Base-by-base conservation (phyloP, 2,329 filamentous ascomycete species). In the Diplocarpon rosae region DNA sequence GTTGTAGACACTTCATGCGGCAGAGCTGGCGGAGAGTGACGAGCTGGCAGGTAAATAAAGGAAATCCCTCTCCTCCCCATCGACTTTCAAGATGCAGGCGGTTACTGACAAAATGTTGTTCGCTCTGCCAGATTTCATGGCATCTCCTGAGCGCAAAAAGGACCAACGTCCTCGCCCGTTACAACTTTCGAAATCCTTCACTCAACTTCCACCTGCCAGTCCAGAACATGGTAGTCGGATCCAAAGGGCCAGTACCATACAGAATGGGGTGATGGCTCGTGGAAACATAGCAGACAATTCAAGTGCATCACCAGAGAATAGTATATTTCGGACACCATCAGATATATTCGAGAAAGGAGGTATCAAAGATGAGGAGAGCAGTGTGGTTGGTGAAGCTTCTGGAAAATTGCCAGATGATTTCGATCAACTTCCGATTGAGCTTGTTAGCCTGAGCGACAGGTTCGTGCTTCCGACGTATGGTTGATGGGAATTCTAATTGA, bases 391-490 rank as follows among this genome's bases (percentile, higher is more conserved):
- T 32, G 37, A 12, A 10, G 36, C 43, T 24, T 24, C 20, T 15
- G 56, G 50, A 16, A 60, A 59, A 47, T 27, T 59, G 17, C 55
- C 58, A 6, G 51, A 52, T 36, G 81, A 85, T 46, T 81, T 92
- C 51, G 86, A 94, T 56, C 85, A 95, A 59, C 77, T 98, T 34
- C 92, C 92, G 12, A 92, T 95, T 58, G 92, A 98, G 71, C 76
- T 98, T 47, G 75, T 92, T 47, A 92, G 86, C 63, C 68, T 95
- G 60, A 87, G 84, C 15, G 90, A 96, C 64, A 85, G 85, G 86
- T 88, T 69, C 28, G 44, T 42, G 31, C 3, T 35, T 15, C 33
- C 9, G 31, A 20, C 20, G 14, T 36, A 10, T 12, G 15, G 3
- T 15, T 14, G 5, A 14, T 6, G 11, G 36, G 2, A 39, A 7